Evolutionary conservation across 2,329 filamentous ascomycete genomes (phyloP).

Genomic region (Phoma herbarum): DNA sequence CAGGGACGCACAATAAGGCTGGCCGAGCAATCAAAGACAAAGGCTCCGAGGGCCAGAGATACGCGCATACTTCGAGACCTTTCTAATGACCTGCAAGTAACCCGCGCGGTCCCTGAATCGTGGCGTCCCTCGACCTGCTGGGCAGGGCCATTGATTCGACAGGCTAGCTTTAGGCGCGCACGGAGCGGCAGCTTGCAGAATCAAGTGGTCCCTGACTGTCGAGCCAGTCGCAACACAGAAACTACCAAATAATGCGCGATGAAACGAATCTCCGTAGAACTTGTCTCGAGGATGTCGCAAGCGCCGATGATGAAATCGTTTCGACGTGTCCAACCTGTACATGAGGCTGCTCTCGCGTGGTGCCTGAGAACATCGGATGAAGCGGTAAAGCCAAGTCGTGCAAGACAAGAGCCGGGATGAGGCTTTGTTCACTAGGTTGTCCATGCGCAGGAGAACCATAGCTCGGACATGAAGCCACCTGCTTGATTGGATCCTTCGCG

Average conservation of each 20-base stretch:
- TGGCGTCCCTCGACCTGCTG: slow-evolving; percentile 37
- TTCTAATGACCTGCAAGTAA: slow-evolving; percentile 35
- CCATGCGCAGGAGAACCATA: slow-evolving; percentile 38
- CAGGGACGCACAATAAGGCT: slow-evolving; percentile 18
- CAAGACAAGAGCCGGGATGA: slow-evolving; percentile 24
- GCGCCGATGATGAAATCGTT: slow-evolving; percentile 26
- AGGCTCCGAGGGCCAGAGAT: slow-evolving; percentile 29
- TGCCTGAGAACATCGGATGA: slow-evolving; percentile 1
- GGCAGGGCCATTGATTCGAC: slow-evolving; percentile 43
- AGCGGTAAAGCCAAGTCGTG: slow-evolving; percentile 22
- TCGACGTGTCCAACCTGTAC: slow-evolving; percentile 9
- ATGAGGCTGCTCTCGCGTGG: slow-evolving; percentile 9
- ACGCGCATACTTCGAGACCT: slow-evolving; percentile 21
- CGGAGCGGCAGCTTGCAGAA: slow-evolving; percentile 42
- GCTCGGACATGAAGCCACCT: slow-evolving; percentile 22
- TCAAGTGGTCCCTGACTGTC: slow-evolving; percentile 31
- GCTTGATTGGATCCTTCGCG: slow-evolving; percentile 19
- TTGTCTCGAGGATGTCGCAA: slow-evolving; percentile 42
- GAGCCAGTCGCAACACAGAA: slow-evolving; percentile 35
- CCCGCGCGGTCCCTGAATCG: slow-evolving; percentile 45
- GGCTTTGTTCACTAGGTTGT: slow-evolving; percentile 35
- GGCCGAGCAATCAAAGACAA: slow-evolving; percentile 28
- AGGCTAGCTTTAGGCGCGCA: slow-evolving; percentile 35
- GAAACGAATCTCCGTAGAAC: slow-evolving; percentile 38
- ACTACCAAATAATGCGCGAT: slow-evolving; percentile 32